Conservation (phyloP, 2,329 filamentous ascomycete genomes). For the Fusarium falciforme region DNA sequence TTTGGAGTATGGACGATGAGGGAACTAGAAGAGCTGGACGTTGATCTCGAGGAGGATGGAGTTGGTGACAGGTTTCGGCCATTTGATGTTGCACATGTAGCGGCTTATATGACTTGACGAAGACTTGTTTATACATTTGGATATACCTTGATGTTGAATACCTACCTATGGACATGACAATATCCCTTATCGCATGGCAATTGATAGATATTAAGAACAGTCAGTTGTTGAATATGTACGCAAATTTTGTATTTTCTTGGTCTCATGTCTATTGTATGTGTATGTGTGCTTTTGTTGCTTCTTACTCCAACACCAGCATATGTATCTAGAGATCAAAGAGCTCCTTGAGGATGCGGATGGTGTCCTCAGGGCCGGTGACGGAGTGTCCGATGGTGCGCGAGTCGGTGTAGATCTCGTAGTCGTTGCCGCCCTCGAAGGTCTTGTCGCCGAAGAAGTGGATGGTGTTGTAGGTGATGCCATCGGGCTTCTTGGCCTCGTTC, state of each 20-base stretch:
- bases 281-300: constrained; percentile 24
- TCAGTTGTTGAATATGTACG: background rate
- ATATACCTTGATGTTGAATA: constrained; percentile 39
- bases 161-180: background rate
- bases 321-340: constrained; percentile 73
- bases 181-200: background rate
- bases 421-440: constrained; percentile 89
- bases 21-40: background rate
- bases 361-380: constrained; percentile 85
- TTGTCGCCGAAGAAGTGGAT: constrained; percentile 99
- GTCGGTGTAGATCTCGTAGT: constrained; percentile 93
- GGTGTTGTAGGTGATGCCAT: constrained; percentile 81
- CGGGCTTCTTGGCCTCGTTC: constrained; percentile 76
- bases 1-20: constrained; percentile 73
- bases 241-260: constrained; percentile 24
- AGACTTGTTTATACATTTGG: constrained; percentile 34
- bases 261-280: constrained; percentile 30
- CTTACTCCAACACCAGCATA: constrained; percentile 1
- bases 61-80: background rate
- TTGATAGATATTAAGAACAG: background rate
- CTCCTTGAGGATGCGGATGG: constrained; percentile 81
- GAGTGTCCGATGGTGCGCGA: constrained; percentile 84
- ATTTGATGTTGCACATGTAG: constrained; percentile 28
- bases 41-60: background rate
- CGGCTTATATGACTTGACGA: constrained; percentile 34